Evolutionary conservation across 2,329 filamentous ascomycete genomes (phyloP).

Genomic region (Aspergillus sp.): DNA sequence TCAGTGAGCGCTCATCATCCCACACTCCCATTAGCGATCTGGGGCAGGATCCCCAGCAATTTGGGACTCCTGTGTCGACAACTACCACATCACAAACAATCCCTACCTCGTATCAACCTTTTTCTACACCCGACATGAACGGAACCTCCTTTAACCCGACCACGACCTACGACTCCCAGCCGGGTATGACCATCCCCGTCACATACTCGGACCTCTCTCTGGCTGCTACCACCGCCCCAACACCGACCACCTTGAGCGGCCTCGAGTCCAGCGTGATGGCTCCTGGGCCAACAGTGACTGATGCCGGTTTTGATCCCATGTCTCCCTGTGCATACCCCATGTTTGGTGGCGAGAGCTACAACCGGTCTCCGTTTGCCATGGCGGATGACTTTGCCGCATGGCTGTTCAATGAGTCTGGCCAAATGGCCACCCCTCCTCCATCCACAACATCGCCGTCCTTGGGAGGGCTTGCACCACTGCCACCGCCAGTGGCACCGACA

Average conservation of each 20-base stretch:
- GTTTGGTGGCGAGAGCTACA: constrained; percentile 76
- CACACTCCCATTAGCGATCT: constrained; percentile 11
- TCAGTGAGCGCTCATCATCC: constrained; percentile 7
- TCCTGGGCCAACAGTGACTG: constrained; percentile 16
- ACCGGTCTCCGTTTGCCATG: constrained; percentile 80
- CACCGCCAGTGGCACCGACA: constrained; percentile 9
- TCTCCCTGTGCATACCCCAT: constrained; percentile 61
- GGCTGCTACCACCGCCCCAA: constrained; percentile 15
- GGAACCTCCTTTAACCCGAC: constrained; percentile 10
- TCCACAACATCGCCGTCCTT: constrained; percentile 40
- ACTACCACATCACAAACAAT: background rate
- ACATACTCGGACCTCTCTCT: constrained; percentile 16
- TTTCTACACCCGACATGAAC: constrained; percentile 11
- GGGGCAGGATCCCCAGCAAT: constrained; percentile 2
- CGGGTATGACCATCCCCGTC: constrained; percentile 11
- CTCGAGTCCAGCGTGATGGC: constrained; percentile 20
- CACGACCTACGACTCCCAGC: constrained; percentile 10
- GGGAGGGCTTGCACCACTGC: constrained; percentile 28
- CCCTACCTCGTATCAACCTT: background rate
- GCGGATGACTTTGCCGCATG: constrained; percentile 82
- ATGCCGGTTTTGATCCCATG: constrained; percentile 30
- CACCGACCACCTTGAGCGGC: constrained; percentile 19
- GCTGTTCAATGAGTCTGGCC: constrained; percentile 65
- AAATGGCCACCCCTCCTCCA: constrained; percentile 26
- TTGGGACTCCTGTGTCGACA: background rate